Evolutionary conservation across 2,329 filamentous ascomycete species (phyloP).

Genomic region (Aspergillus persii): DNA sequence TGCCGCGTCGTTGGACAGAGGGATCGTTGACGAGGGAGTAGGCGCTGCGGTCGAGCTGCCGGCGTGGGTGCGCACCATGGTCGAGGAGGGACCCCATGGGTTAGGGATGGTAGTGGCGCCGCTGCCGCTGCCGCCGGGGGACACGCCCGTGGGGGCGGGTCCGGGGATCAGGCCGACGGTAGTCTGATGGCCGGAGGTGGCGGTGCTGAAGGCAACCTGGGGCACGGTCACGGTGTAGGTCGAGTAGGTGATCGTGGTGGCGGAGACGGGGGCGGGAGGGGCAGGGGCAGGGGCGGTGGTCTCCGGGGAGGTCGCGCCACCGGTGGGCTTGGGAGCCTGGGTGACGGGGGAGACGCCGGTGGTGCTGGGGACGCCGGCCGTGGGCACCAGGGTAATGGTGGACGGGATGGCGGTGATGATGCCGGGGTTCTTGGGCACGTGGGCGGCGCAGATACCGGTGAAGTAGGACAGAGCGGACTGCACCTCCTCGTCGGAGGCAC

Average conservation of each 20-base stretch:
- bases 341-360: slow-evolving; percentile 42
- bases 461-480: slow-evolving; percentile 75
- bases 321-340: slow-evolving; percentile 13
- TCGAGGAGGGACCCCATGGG: slow-evolving; percentile 18
- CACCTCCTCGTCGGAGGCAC: slow-evolving; percentile 63
- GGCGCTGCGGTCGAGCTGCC: slow-evolving; percentile 19
- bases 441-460: slow-evolving; percentile 82
- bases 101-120: slow-evolving; percentile 17
- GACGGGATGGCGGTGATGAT: slow-evolving; percentile 74
- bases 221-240: slow-evolving; percentile 46
- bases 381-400: slow-evolving; percentile 53
- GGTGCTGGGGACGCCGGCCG: slow-evolving; percentile 35
- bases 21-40: slow-evolving; percentile 4
- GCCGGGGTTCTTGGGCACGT: slow-evolving; percentile 74
- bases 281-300: slow-evolving; percentile 22
- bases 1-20: slow-evolving; percentile 2
- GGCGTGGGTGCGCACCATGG: slow-evolving; percentile 17
- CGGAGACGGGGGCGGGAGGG: slow-evolving; percentile 31
- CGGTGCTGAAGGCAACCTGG: slow-evolving; percentile 43
- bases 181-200: slow-evolving; percentile 23
- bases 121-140: slow-evolving; percentile 9
- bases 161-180: slow-evolving; percentile 34
- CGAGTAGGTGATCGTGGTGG: slow-evolving; percentile 43
- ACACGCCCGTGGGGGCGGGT: slow-evolving; percentile 13
- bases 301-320: slow-evolving; percentile 16